Base-by-base conservation (phyloP, 345 rosid genomes). In the Lumnitzera littorea region DNA sequence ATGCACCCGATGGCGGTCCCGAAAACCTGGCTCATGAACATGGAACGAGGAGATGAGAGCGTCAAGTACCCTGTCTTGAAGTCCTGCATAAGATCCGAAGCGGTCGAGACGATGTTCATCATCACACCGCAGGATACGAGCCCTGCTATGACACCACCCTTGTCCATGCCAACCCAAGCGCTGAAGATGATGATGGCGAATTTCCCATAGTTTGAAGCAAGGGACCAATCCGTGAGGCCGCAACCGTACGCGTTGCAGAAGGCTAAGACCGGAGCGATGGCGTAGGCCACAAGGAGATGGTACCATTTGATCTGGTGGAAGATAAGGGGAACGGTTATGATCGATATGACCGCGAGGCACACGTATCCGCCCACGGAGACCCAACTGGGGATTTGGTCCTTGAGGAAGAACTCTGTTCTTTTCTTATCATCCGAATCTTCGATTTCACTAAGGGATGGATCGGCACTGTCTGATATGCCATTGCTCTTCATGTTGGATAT, bases 71-170 rank as follows among this genome's bases (percentile, higher is more conserved):
- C 98, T 4, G 96, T 91, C 70, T 91, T 91, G 82, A 91, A 91
- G 66, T 91, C 98, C 23, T 91, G 98, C 69, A 85, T 91, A 7
- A 91, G 82, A 69, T 91, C 97, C 13, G 97, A 84, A 10, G 94
- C 97, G 23, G 97, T 91, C 0, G 97, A 84, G n/a, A 91, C 97
- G n/a, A 86, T 91, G 74, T 78, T 88, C 96, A 91, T 91, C 97
- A 91, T 91, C 62, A 91, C 96, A 24, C 96, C 94, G 54, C 97
- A 91, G 49, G 96, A 62, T 0, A 84, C 95, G 12, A 91, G 82
- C 3, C 98, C 98, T 0, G 96, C 98, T 1, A 91, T 53, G 59
- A 91, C 63, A 2, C 98, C 98, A 0, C 98, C 96, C 2, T 73
- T 51, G 13, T 71, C 74, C 0, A 76, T 67, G 20, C 96, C 96